Base-by-base conservation (phyloP, 768 basidiomycete genomes). In the Mrakia gelida region DNA sequence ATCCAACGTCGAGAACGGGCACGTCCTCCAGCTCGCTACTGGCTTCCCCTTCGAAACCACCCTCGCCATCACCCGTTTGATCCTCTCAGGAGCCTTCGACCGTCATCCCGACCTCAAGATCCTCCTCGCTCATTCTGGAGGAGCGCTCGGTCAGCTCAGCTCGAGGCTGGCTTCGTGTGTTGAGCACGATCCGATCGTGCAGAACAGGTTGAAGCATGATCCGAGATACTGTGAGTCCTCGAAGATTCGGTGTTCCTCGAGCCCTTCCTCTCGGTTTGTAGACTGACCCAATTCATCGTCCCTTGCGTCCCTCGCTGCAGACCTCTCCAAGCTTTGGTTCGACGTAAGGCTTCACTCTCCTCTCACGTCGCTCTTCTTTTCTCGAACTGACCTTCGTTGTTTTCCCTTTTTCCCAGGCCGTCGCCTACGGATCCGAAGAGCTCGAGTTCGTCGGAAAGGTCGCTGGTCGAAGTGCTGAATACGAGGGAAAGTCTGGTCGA, bases 21-120 rank as follows among this genome's bases (percentile, higher is more conserved):
- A 95, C 80, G 94, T 94, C 56, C 88, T 95, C 41, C 91, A 75
- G 18, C 88, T 95, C 73, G 92, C 92, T 0, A 87, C 94, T 23
- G 93, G 94, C 1, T 95, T 95, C 84, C 93, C 93, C 3, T 91
- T 95, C 81, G 94, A 95, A 85, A 95, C 93, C 26, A 94, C 94
- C 6, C 90, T 89, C 68, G 92, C 93, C 4, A 88, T 89, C 43
- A 91, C 93, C 10, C 89, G 93, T 54, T 86, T 95, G 62, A 93
- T 95, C 81, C 88, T 94, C 71, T 87, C 92, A 16, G 93, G 94
- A 1, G 88, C 91, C 28, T 86, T 94, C 80, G 93, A 95, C 83
- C 90, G 91, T 30, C 90, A 90, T 85, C 93, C 93, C 3, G 82
- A 85, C 38, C 89, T 95, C 65, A 89, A 90, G 43, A 85, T 95